Base-by-base conservation (phyloP, 2,329 filamentous ascomycete species). In the Pezicula rhizophila region DNA sequence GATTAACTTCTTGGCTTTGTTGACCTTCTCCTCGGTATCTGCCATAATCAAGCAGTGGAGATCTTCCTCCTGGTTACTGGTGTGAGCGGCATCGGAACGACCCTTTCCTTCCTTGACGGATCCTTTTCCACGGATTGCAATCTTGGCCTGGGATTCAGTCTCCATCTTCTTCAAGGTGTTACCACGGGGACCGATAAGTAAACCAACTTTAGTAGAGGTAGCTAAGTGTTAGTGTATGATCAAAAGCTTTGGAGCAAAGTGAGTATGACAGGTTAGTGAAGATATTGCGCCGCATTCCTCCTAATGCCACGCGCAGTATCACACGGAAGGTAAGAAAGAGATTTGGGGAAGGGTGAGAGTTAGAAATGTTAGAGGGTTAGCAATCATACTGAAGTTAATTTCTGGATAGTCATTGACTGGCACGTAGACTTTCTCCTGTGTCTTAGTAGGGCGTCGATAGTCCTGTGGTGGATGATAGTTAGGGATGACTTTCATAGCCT, bases 301-400 rank as follows among this genome's bases (percentile, higher is more conserved):
- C 52, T 52, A 59, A 63, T 60, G 60, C 60, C 46, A 40, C 51
- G 52, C 60, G 56, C 60, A 63, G 47, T 51, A 65, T 67, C 64
- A 69, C 65, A 68, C 61, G 60, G 64, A 26, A 42, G n/a, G 52
- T 60, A 63, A 67, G 58, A 63, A 68, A 72, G 69, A 60, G 63
- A 73, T 68, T 75, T 71, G 74, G 52, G 65, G 66, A 15, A 54
- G 55, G 42, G 23, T 51, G 56, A 64, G 59, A 66, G 71, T 87
- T 85, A 87, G 83, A 80, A 78, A 71, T 76, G 83, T 87, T 85
- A 84, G 83, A 90, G 89, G 90, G 89, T 96, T 96, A 96, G 91
- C 85, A 91, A 93, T 92, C 92, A 92, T 96, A 99, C 93, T 99
- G 89, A 99, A 99, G 86, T 99, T 99, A 85, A 99, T 97, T 74